Evolutionary conservation across 441 rosid genomes (phyloP), one percentile per base, ranked within the genome.

Genomic region (Biscutella auriculata): DNA sequence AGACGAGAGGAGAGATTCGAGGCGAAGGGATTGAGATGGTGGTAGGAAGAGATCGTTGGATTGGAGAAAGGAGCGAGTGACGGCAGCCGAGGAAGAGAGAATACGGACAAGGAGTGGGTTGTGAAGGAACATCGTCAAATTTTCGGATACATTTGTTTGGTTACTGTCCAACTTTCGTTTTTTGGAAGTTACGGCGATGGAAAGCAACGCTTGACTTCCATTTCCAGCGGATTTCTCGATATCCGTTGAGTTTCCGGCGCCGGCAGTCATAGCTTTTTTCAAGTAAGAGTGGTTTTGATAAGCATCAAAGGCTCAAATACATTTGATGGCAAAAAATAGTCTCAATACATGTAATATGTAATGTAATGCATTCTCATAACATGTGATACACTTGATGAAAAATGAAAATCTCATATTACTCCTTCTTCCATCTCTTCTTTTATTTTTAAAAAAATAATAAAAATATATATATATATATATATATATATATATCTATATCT

Each of bases 1-100:
- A 28, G 71, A 73, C 45, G 73, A 66, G 56, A 88, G 70, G 28
- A 76, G 81, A 27, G 78, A 79, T 36, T 84, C 82, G 5, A 85
- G 62, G 43, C 76, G 50, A 53, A 80, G 71, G 35, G 65, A 41
- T 10, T 88, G 93, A 8, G 78, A 61, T 4, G 90, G 90, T 6
- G 74, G 79, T 54, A 87, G 85, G 65, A 30, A 59, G 57, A 72
- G 74, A 65, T 82, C 87, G 67, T 78, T 70, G 29, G 39, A 39
- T 45, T 70, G 44, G 70, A 79, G 76, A 67, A 84, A 87, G 4
- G 74, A 52, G 36, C 55, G 33, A 1, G 77, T 80, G 9, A 73
- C 75, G 57, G 74, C 60, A 43, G 77, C 45, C 63, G 77, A 77
- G 33, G 81, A 37, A 19, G 82, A 54, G 62, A 84, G 68, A 63